Evolutionary conservation across 2,329 filamentous ascomycete genomes (phyloP).

Genomic region (Cercospora sp.): DNA sequence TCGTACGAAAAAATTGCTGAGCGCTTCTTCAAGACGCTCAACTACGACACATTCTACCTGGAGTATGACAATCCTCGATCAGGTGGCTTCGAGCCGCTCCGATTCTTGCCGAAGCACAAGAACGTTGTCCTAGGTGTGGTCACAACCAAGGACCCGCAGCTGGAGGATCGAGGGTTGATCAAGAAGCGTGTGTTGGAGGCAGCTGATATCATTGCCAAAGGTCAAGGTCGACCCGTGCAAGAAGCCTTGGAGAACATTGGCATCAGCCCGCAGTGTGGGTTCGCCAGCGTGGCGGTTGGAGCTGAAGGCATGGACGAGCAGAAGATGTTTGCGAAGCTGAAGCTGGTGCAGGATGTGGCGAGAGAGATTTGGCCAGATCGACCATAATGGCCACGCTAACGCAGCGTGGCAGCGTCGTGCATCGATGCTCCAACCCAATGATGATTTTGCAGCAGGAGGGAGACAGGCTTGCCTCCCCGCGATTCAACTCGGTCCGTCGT

Average conservation of each 20-base stretch:
- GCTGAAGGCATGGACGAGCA: conserved; percentile 42
- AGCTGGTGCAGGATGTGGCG: conserved; percentile 41
- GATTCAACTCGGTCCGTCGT: conserved; percentile 14
- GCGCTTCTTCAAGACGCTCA: conserved; percentile 41
- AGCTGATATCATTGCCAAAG: conserved; percentile 41
- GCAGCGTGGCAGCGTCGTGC: background rate
- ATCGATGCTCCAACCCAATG: background rate
- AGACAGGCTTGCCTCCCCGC: conserved; percentile 2
- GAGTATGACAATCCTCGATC: conserved; percentile 43
- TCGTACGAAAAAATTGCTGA: conserved; percentile 43
- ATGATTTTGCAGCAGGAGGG: conserved; percentile 6
- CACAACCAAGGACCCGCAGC: conserved; percentile 40
- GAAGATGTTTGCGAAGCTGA: conserved; percentile 43
- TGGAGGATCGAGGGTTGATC: conserved; percentile 40
- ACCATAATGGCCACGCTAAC: conserved; percentile 23
- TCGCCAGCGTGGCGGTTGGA: conserved; percentile 41
- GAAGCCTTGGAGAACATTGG: conserved; percentile 43
- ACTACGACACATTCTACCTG: conserved; percentile 44
- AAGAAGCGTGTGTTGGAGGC: conserved; percentile 39
- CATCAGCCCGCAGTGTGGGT: conserved; percentile 43
- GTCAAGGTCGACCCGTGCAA: conserved; percentile 39
- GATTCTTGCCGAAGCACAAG: conserved; percentile 42
- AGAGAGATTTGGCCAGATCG: conserved; percentile 40
- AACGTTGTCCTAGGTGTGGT: conserved; percentile 44
- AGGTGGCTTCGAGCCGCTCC: conserved; percentile 43